Evolutionary conservation across 192 early-diverging fungal genomes (phyloP).

Genomic region (Backusella australiensis): DNA sequence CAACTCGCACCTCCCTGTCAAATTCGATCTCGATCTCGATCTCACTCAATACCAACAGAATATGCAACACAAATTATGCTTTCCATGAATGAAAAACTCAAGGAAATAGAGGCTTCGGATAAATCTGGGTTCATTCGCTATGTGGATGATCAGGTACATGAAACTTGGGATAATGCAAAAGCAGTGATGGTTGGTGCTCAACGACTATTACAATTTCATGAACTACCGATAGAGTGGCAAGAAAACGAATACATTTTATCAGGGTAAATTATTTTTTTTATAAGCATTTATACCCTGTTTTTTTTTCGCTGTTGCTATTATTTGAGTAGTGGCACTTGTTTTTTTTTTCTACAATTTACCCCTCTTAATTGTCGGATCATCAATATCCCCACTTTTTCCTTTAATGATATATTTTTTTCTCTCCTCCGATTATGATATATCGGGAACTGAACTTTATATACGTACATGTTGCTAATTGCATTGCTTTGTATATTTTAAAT

Average conservation of each 20-base stretch:
- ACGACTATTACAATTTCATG: constrained; percentile 53
- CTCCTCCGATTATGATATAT: background rate
- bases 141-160: constrained; percentile 53
- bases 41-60: constrained; percentile 8
- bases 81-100: constrained; percentile 17
- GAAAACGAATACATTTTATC: constrained; percentile 58
- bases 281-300: background rate
- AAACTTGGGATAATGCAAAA: constrained; percentile 48
- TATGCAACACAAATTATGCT: background rate
- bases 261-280: constrained; percentile 34
- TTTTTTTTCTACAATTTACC: background rate
- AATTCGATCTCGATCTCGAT: constrained; percentile 8
- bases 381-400: background rate
- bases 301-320: background rate
- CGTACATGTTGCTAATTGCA: background rate
- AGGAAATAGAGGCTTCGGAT: constrained; percentile 49
- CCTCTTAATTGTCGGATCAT: background rate
- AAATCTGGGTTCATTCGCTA: constrained; percentile 51
- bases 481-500: background rate
- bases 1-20: background rate
- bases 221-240: constrained; percentile 60
- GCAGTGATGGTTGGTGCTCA: constrained; percentile 54
- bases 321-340: background rate
- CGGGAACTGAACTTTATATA: background rate
- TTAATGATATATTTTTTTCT: background rate